Conservation (phyloP, 495 filamentous ascomycete species). For the Ramalina peruviana region DNA sequence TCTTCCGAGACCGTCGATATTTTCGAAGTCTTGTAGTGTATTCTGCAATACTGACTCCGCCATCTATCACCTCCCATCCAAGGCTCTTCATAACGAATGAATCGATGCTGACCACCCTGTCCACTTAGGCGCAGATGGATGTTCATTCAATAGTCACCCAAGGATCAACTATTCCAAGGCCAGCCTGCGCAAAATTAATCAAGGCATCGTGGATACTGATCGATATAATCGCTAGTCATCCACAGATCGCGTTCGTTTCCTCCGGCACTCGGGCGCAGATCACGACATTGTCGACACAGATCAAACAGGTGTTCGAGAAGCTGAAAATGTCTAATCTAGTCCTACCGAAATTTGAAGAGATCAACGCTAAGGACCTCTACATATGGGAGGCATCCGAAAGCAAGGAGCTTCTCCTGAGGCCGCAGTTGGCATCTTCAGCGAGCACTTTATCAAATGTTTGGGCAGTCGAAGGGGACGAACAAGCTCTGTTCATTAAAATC, state of each 20-base stretch:
- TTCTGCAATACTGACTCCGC: too few relatives aligned
- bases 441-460: neutral
- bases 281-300: neutral
- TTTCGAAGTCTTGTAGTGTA: too few relatives aligned
- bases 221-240: constrained; percentile 7
- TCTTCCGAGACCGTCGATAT: too few relatives aligned
- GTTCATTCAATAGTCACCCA: neutral
- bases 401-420: constrained; percentile 4
- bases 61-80: too few relatives aligned
- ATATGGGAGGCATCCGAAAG: constrained; percentile 16
- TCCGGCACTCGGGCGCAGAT: constrained; percentile 1
- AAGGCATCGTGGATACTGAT: constrained; percentile 21
- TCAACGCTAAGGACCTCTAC: constrained; percentile 7
- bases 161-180: neutral
- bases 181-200: constrained; percentile 15
- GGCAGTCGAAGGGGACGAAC: constrained; percentile 10
- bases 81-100: too few relatives aligned
- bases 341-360: constrained; percentile 9
- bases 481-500: constrained; percentile 10
- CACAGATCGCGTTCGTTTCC: neutral
- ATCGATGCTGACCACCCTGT: too few relatives aligned
- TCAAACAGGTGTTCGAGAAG: constrained; percentile 1
- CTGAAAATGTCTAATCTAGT: neutral
- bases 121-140: constrained; percentile 10
- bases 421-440: neutral